Percentiles rank a stretch among this genome's conserved stretches.
Conservation (phyloP, 306 rosid species). For the Bauhinia variegata region DNA sequence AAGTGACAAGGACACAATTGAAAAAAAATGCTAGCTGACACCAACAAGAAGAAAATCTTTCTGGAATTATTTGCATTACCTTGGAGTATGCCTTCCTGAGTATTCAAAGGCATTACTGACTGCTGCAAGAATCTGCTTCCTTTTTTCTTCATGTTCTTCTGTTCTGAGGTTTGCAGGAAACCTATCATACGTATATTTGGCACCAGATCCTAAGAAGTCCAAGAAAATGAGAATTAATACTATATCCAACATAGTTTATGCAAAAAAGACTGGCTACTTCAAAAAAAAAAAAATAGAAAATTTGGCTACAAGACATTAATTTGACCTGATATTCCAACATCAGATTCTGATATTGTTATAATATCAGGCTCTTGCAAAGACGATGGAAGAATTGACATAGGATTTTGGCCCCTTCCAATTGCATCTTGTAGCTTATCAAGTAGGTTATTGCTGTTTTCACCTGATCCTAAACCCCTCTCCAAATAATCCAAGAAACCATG, state of each 20-base stretch:
- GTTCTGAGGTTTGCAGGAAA: conserved; percentile 82
- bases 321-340: conserved; percentile 72
- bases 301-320: conserved; percentile 31
- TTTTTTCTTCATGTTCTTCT: conserved; percentile 90
- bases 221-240: conserved; percentile 18
- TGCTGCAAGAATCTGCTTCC: conserved; percentile 83
- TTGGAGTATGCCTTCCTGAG: conserved; percentile 77
- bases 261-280: not conserved
- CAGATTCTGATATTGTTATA: conserved; percentile 85
- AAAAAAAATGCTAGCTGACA: conserved; percentile 22
- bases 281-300: conserved; percentile 2
- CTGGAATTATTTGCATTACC: conserved; percentile 56
- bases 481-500: conserved; percentile 92
- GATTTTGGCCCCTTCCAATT: conserved; percentile 96
- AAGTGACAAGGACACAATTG: conserved; percentile 15
- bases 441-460: conserved; percentile 73
- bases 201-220: conserved; percentile 68
- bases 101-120: conserved; percentile 82
- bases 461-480: conserved; percentile 85
- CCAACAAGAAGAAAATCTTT: conserved; percentile 6
- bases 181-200: conserved; percentile 80
- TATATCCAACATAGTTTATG: conserved; percentile 1
- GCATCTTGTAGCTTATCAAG: conserved; percentile 99
- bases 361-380: conserved; percentile 78
- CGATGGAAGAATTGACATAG: conserved; percentile 78